Conservation (phyloP, 2,329 filamentous ascomycete genomes). For the Fusarium sp. region DNA sequence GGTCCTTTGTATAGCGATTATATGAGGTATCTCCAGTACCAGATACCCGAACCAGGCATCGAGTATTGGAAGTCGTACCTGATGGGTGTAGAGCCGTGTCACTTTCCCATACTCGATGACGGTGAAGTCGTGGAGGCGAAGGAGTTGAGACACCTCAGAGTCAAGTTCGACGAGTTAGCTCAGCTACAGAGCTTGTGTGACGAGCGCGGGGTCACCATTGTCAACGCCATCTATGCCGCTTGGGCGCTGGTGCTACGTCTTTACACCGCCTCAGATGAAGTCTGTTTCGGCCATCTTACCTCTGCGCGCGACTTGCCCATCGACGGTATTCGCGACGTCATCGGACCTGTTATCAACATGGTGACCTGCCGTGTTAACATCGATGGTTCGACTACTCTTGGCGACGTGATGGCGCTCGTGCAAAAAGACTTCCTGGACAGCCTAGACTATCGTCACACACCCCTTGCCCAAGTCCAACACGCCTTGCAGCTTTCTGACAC, state of each 20-base stretch:
- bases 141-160: constrained; percentile 31
- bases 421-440: constrained; percentile 32
- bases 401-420: constrained; percentile 5
- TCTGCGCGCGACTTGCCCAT: constrained; percentile 64
- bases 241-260: constrained; percentile 35
- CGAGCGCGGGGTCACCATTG: constrained; percentile 21
- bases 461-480: constrained; percentile 38
- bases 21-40: constrained; percentile 20
- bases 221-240: constrained; percentile 37
- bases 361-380: constrained; percentile 61
- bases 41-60: constrained; percentile 5
- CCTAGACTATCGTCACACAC: constrained; percentile 24
- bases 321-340: constrained; percentile 57
- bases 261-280: constrained; percentile 59
- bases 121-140: constrained; percentile 9
- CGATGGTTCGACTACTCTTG: not conserved
- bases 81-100: constrained; percentile 27
- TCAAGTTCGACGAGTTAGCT: constrained; percentile 30
- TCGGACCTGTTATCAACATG: constrained; percentile 68
- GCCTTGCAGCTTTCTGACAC: constrained; percentile 34
- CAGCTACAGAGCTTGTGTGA: constrained; percentile 24
- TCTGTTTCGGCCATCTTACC: constrained; percentile 65
- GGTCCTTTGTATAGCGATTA: constrained; percentile 36
- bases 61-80: constrained; percentile 35
- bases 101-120: constrained; percentile 34